Evolutionary conservation across 78 protist genomes (phyloP).

Genomic region (Dictyostelium citrinum): DNA sequence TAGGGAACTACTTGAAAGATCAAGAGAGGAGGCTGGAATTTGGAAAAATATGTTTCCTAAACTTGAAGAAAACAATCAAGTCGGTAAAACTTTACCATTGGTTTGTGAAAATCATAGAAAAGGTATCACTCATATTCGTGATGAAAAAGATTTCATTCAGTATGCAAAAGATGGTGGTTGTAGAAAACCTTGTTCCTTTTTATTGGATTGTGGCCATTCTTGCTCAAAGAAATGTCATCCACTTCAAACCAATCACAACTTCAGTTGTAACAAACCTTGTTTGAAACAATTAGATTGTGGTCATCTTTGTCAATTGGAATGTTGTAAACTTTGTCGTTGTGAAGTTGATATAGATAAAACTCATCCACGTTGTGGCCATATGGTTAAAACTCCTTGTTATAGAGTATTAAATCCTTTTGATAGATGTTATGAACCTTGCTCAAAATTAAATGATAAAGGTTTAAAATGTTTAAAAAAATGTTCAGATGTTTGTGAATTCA

Average conservation of each 20-base stretch:
- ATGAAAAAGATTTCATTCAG: background rate
- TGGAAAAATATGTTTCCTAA: conserved; percentile 56
- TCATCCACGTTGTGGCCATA: conserved; percentile 1
- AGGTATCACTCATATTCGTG: background rate
- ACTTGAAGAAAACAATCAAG: conserved; percentile 82
- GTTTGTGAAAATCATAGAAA: conserved; percentile 30
- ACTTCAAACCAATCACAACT: conserved; percentile 34
- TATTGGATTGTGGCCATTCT: background rate
- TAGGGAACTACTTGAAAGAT: conserved; percentile 60
- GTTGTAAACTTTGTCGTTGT: conserved; percentile 32
- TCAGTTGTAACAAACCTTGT: conserved; percentile 77
- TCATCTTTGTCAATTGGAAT: conserved; percentile 25
- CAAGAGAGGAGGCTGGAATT: conserved; percentile 62
- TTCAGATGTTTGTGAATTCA: background rate
- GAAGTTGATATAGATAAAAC: background rate
- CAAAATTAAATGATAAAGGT: background rate
- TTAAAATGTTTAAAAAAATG: background rate
- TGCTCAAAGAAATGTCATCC: background rate
- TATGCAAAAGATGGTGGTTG: background rate
- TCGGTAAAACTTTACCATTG: conserved; percentile 69
- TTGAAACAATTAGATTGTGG: conserved; percentile 31
- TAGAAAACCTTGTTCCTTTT: background rate
- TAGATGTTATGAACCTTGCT: background rate
- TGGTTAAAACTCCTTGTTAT: background rate
- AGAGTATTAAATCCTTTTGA: background rate